Conservation (phyloP, 2,329 filamentous ascomycete genomes). For the Aspergillus brunneoviolaceus region DNA sequence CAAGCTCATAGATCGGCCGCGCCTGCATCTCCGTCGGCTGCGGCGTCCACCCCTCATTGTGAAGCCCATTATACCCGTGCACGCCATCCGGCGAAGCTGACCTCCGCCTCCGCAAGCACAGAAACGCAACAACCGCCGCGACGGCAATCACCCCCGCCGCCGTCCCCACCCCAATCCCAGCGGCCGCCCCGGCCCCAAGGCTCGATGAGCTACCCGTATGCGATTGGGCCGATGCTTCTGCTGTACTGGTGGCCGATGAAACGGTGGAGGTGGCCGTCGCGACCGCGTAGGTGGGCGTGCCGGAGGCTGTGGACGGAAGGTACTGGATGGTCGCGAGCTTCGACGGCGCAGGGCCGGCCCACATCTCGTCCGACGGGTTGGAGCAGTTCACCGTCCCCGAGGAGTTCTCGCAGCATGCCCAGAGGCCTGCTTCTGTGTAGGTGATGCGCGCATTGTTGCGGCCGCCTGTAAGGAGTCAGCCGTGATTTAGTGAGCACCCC, state of each 20-base stretch:
- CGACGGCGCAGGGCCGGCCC: slow-evolving; percentile 4
- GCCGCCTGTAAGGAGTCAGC: background rate
- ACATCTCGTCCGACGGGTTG: slow-evolving; percentile 5
- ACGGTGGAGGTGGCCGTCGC: background rate
- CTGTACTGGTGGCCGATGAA: background rate
- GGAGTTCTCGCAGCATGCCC: slow-evolving; percentile 9
- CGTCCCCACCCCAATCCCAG: slow-evolving; percentile 8
- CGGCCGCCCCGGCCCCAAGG: slow-evolving; percentile 3
- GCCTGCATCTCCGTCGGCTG: background rate
- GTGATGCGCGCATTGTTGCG: background rate
- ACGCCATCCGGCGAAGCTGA: background rate
- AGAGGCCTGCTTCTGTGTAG: background rate
- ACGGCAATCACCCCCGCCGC: background rate
- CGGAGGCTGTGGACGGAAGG: background rate
- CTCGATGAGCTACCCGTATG: background rate
- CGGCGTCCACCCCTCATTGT: background rate
- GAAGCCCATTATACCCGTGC: background rate
- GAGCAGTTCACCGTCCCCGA: slow-evolving; percentile 6
- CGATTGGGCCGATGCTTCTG: background rate
- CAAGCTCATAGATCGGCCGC: background rate
- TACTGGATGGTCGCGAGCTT: slow-evolving; percentile 12
- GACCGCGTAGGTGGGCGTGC: slow-evolving; percentile 5
- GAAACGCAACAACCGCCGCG: background rate
- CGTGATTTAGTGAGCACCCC: background rate
- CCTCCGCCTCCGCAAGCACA: slow-evolving; percentile 1